Conservation (phyloP, 306 rosid species). For the Quercus robur region DNA sequence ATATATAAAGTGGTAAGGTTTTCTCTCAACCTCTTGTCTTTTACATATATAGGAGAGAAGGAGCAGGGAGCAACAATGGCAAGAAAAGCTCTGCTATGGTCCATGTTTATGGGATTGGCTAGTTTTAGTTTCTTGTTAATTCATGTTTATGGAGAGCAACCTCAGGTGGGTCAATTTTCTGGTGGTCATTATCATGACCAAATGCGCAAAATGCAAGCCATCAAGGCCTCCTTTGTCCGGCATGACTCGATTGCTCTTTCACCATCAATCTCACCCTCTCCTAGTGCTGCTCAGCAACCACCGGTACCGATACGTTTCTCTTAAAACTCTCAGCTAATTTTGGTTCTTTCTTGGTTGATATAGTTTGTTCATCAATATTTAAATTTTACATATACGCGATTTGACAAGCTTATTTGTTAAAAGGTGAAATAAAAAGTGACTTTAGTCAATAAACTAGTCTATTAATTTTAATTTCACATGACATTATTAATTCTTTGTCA, state of each 20-base stretch:
- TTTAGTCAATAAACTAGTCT: too few species aligned
- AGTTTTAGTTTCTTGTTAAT: constrained; percentile 12
- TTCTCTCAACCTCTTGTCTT: constrained; percentile 20
- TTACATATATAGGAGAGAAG: constrained; percentile 1
- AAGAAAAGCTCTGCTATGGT: constrained; percentile 11
- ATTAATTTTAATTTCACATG: too few species aligned
- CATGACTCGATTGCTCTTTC: constrained; percentile 37
- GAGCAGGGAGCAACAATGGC: constrained; percentile 31
- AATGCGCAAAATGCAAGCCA: constrained; percentile 32
- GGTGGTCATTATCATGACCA: constrained; percentile 15
- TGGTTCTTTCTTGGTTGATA: background rate
- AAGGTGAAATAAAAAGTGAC: too few species aligned
- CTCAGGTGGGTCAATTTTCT: constrained; percentile 17
- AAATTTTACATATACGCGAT: too few species aligned
- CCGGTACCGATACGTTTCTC: constrained; percentile 21
- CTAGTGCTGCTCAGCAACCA: constrained; percentile 20
- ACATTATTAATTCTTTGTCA: background rate
- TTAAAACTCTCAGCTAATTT: background rate
- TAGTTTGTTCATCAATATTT: background rate
- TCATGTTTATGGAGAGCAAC: constrained; percentile 20
- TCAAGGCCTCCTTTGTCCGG: constrained; percentile 36
- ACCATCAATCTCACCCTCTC: constrained; percentile 30
- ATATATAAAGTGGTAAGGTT: constrained; percentile 24
- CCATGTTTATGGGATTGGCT: constrained; percentile 22
- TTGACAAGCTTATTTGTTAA: background rate